phyloP scores from a whole-genome alignment of 2,329 filamentous ascomycete genomes.

The Claviceps pusilla region DNA sequence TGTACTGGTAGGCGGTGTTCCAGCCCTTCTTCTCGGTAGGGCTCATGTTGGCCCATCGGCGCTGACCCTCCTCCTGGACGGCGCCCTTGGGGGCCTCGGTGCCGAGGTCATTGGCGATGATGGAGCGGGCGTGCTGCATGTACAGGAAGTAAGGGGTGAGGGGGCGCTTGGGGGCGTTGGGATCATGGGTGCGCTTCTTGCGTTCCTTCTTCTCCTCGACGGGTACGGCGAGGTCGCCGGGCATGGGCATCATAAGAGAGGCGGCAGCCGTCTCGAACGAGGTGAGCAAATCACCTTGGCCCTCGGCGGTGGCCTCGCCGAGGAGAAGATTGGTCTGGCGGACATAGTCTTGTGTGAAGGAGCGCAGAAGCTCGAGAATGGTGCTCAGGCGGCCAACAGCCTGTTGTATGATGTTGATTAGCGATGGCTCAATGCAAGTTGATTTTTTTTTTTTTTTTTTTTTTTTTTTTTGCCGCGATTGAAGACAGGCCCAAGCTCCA shows the following conservation, averaged over 20 bases:
- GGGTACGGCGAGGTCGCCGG: slow-evolving; percentile 24
- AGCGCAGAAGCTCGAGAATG: slow-evolving; percentile 64
- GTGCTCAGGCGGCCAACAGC: slow-evolving; percentile 49
- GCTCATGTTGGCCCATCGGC: slow-evolving; percentile 68
- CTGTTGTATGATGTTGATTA: slow-evolving; percentile 30
- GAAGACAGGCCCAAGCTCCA: too few relatives aligned
- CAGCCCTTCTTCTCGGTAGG: slow-evolving; percentile 54
- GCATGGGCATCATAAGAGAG: slow-evolving; percentile 27
- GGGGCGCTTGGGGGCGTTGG: slow-evolving; percentile 87
- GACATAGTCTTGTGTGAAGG: slow-evolving; percentile 70
- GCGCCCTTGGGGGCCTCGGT: slow-evolving; percentile 67
- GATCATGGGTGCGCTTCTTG: slow-evolving; percentile 76
- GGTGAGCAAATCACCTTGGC: slow-evolving; percentile 29
- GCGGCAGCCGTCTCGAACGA: slow-evolving; percentile 38
- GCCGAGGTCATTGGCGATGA: slow-evolving; percentile 67
- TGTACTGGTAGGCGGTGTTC: slow-evolving; percentile 54
- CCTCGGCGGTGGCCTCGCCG: slow-evolving; percentile 42
- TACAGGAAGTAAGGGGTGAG: slow-evolving; percentile 92
- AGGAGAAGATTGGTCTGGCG: slow-evolving; percentile 78
- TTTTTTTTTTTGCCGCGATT: too few relatives aligned
- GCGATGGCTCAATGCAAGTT: not conserved
- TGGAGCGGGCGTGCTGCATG: slow-evolving; percentile 72
- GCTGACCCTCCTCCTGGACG: slow-evolving; percentile 74
- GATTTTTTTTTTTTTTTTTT: too few relatives aligned
- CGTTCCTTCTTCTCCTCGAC: slow-evolving; percentile 69